Evolutionary conservation across 495 filamentous ascomycete species (phyloP), one percentile per base, ranked within the genome.

Genomic region (Trichoderma virens): DNA sequence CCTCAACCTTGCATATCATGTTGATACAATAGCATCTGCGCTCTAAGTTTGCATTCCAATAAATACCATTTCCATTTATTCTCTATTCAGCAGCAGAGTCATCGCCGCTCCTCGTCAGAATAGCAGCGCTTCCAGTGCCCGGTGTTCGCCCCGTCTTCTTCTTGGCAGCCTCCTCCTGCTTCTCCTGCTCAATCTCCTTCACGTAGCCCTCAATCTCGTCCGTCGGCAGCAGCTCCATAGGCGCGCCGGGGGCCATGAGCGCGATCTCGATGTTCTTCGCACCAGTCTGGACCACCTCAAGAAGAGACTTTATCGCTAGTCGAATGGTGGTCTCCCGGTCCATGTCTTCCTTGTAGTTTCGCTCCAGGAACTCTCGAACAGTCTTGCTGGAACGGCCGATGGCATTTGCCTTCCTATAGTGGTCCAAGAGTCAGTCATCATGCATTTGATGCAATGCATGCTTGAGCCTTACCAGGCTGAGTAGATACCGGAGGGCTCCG

Each of bases 241-340:
- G 70, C 80, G 94, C 90, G 59, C 91, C 93, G n/a, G 94, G 91
- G 30, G 92, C 89, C 94, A 98, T 97, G 74, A 98, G 89, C 34
- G 94, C 94, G 69, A 98, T 96, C 79, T 98, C 94, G 71, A 98
- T 98, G 76, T 98, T 98, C 86, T 98, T 98, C 31, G 94, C 95
- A 60, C 94, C 94, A 16, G 94, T 98, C 74, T 98, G 94, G 65
- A 98, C 94, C 61, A 98, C 94, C 79, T 98, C 94, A 68, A 98
- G 80, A 67, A 98, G 82, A 51, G 93, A 97, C 83, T 98, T 98
- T 81, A 98, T 92, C 20, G 94, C 92, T 68, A 98, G 82, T 75
- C 94, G 91, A 75, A 98, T 92, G n/a, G 94, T 97, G 66, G 91
- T 88, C 77, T 96, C 92, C 61, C 92, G 85, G 74, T 96, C 90